phyloP scores from a whole-genome alignment of 306 rosid genomes.

The Morella rubra region DNA sequence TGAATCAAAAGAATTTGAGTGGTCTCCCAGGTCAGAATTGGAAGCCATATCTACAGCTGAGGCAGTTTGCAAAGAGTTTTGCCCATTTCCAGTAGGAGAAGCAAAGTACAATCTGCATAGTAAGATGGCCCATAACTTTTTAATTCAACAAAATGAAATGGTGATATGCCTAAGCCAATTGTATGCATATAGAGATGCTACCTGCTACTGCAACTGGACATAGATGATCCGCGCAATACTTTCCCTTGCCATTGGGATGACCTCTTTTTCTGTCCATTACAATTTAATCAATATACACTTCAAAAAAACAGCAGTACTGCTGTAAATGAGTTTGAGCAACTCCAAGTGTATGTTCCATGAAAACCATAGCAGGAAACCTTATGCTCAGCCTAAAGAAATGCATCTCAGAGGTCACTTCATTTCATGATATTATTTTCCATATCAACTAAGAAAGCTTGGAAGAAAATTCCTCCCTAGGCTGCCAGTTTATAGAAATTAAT shows the following conservation, averaged over 20 bases:
- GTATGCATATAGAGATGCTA: conserved; percentile 30
- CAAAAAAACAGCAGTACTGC: conserved; percentile 23
- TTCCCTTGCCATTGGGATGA: conserved; percentile 55
- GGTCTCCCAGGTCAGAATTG: conserved; percentile 44
- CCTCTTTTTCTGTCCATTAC: conserved; percentile 73
- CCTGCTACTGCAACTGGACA: conserved; percentile 67
- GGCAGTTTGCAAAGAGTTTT: conserved; percentile 35
- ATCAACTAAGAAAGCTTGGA: neutral
- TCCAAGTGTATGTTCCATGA: neutral
- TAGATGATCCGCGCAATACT: conserved; percentile 49
- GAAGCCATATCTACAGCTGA: conserved; percentile 38
- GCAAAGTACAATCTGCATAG: conserved; percentile 54
- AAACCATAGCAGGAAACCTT: conserved; percentile 8
- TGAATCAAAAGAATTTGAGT: conserved; percentile 69
- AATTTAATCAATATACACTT: conserved; percentile 21
- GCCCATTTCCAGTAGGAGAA: conserved; percentile 38
- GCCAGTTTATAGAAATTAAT: neutral
- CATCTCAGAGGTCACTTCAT: neutral
- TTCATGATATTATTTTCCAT: neutral
- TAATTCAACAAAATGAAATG: conserved; percentile 27
- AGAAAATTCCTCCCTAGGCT: neutral
- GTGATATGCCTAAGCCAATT: conserved; percentile 8
- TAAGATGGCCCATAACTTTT: conserved; percentile 30
- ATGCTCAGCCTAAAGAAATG: conserved; percentile 2
- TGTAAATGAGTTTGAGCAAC: neutral